Conservation (phyloP, 2,329 filamentous ascomycete species). For the Annulohypoxylon truncatum region DNA sequence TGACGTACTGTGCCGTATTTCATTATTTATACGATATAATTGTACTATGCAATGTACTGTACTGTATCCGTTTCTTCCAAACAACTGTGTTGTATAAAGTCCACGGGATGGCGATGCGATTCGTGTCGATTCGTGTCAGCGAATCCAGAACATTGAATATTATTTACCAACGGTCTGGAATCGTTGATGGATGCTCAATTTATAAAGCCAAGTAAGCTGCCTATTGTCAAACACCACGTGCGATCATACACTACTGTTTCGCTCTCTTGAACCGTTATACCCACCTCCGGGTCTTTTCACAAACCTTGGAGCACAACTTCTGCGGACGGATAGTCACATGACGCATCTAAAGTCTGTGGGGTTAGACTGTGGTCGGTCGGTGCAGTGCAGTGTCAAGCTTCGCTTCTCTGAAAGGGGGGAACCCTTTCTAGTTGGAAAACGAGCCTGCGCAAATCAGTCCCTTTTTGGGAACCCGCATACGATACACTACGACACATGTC, state of each 20-base stretch:
- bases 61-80: conserved; percentile 25
- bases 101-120: background rate
- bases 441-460: conserved; percentile 26
- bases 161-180: conserved; percentile 3
- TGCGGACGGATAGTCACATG: conserved; percentile 28
- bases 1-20: conserved; percentile 14
- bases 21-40: background rate
- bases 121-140: conserved; percentile 9
- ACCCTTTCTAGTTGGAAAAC: conserved; percentile 24
- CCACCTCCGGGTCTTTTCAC: conserved; percentile 22
- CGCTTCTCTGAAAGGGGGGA: conserved; percentile 8
- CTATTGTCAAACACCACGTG: conserved; percentile 37
- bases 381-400: background rate
- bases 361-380: background rate
- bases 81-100: conserved; percentile 21
- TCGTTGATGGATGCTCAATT: conserved; percentile 2
- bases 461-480: conserved; percentile 31
- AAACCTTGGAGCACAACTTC: conserved; percentile 1
- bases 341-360: conserved; percentile 17
- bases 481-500: conserved; percentile 36
- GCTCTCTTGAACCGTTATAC: conserved; percentile 5
- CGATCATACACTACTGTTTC: conserved; percentile 8
- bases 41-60: conserved; percentile 14
- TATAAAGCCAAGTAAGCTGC: conserved; percentile 17
- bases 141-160: conserved; percentile 4